phyloP scores from a whole-genome alignment of 2,329 filamentous ascomycete species.

The Stagonosporopsis rhizophila region DNA sequence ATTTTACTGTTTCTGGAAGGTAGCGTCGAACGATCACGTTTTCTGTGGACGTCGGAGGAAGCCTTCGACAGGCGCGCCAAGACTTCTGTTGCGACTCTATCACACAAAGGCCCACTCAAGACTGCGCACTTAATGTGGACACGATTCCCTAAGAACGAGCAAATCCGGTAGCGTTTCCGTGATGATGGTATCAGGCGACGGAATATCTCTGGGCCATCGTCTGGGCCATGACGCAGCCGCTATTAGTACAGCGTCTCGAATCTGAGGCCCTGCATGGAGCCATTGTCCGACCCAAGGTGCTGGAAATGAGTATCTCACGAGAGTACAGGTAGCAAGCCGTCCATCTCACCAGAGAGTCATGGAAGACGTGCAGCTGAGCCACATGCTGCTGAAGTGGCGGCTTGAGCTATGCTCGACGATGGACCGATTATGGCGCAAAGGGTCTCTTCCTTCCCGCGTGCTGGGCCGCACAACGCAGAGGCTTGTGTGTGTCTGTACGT shows the following conservation, averaged over 20 bases:
- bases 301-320: constrained; percentile 4
- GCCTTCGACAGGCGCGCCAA: constrained; percentile 12
- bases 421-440: constrained; percentile 8
- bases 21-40: neutral
- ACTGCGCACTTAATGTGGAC: constrained; percentile 11
- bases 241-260: constrained; percentile 1
- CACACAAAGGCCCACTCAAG: constrained; percentile 7
- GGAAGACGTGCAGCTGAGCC: constrained; percentile 5
- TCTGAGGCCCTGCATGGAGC: constrained; percentile 13
- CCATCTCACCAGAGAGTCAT: neutral
- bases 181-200: constrained; percentile 13
- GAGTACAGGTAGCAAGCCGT: neutral
- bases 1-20: constrained; percentile 14
- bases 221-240: constrained; percentile 10
- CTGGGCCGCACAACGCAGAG: constrained; percentile 34
- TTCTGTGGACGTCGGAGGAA: constrained; percentile 1
- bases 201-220: constrained; percentile 5
- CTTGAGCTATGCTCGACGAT: constrained; percentile 7
- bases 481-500: neutral
- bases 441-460: constrained; percentile 12
- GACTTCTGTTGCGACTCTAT: constrained; percentile 5
- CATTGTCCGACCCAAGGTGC: constrained; percentile 20
- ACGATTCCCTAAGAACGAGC: neutral
- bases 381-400: neutral
- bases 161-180: constrained; percentile 4